Conservation (phyloP, 805 yeast genomes). For the Blastobotrys robertii region DNA sequence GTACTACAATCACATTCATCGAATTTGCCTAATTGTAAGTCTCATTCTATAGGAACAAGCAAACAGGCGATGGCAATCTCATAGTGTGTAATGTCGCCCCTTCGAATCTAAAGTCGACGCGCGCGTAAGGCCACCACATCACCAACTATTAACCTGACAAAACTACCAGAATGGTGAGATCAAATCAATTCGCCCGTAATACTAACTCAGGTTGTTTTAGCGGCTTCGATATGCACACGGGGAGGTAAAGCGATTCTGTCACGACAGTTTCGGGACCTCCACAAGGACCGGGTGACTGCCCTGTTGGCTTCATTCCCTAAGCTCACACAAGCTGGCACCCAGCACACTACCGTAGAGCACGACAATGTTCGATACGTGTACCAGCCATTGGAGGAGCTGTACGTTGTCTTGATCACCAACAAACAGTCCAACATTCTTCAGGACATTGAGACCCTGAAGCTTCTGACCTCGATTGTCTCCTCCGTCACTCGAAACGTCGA, state of each 20-base stretch:
- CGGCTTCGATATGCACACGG: constrained; percentile 90
- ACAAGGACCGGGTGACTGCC: constrained; percentile 77
- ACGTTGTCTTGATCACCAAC: constrained; percentile 84
- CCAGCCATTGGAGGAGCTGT: constrained; percentile 91
- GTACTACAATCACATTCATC: not conserved
- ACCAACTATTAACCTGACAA: not conserved
- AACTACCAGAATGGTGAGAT: not conserved
- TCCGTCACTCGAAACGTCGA: constrained; percentile 61
- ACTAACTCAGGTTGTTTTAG: constrained; percentile 35
- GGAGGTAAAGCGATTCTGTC: constrained; percentile 88
- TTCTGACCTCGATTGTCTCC: constrained; percentile 75
- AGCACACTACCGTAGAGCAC: constrained; percentile 91
- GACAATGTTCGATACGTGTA: constrained; percentile 86
- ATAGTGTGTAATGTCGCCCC: too few species aligned
- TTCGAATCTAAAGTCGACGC: too few species aligned
- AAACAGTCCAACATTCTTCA: constrained; percentile 85
- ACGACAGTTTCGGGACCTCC: constrained; percentile 80
- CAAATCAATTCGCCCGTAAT: not conserved
- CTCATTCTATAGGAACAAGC: too few species aligned
- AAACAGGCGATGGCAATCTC: too few species aligned
- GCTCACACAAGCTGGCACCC: constrained; percentile 59
- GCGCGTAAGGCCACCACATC: not conserved
- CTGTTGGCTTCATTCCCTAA: constrained; percentile 79
- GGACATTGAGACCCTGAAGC: constrained; percentile 84
- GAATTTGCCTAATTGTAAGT: too few species aligned